Percentiles rank a stretch among this genome's conserved stretches.
Evolutionary conservation across 2,329 filamentous ascomycete species (phyloP).

Genomic region (Rhinocladiella mackenziei): DNA sequence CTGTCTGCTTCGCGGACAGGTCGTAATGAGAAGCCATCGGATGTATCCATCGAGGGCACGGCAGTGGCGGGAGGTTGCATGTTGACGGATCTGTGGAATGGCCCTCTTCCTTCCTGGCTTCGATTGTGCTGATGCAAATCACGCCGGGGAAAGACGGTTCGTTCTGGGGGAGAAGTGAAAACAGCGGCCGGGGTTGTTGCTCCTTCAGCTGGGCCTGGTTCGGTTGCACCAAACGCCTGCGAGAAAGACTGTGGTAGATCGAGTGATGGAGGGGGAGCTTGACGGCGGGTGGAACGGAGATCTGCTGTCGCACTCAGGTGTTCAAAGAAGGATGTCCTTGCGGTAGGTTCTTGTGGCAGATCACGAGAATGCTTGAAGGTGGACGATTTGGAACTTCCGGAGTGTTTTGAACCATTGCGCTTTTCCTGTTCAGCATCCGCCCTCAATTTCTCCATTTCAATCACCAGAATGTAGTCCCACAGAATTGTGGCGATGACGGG

Average conservation of each 20-base stretch:
- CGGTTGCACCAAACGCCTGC: constrained; percentile 39
- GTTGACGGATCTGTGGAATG: constrained; percentile 51
- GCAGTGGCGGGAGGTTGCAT: constrained; percentile 66
- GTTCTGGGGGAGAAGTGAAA: constrained; percentile 67
- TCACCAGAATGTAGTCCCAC: constrained; percentile 95
- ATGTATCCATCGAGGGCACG: constrained; percentile 62
- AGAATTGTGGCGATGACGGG: constrained; percentile 97
- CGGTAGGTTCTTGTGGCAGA: constrained; percentile 30
- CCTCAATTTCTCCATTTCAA: constrained; percentile 85
- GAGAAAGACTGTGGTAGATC: constrained; percentile 63
- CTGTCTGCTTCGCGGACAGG: constrained; percentile 79
- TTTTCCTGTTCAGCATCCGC: constrained; percentile 68
- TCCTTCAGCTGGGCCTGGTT: constrained; percentile 55
- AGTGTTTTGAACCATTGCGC: constrained; percentile 34
- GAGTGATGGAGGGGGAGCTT: constrained; percentile 78
- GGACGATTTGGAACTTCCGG: constrained; percentile 34
- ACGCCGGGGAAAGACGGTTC: constrained; percentile 59
- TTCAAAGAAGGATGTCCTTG: constrained; percentile 39
- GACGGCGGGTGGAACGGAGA: constrained; percentile 64
- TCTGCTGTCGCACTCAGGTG: constrained; percentile 54
- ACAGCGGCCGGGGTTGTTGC: constrained; percentile 62
- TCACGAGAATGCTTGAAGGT: constrained; percentile 31
- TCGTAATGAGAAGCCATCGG: constrained; percentile 69
- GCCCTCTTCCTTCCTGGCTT: constrained; percentile 40
- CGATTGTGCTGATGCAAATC: constrained; percentile 45